A percentile compares a stretch with the other conserved stretches of the same genome.
phyloP scores from a whole-genome alignment of 345 rosid species.

The Gynandropsis gynandra region DNA sequence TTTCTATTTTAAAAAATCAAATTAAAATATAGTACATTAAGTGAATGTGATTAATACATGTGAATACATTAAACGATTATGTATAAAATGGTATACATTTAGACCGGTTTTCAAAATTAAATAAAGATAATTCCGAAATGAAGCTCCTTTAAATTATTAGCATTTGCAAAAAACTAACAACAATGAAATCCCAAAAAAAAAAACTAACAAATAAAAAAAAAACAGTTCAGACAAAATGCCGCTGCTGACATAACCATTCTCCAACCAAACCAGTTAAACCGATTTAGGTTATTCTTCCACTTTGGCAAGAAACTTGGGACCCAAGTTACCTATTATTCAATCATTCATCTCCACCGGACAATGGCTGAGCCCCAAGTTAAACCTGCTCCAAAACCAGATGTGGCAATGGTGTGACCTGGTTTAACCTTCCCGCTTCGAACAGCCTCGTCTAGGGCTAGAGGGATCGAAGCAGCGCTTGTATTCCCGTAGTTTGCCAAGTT shows the following conservation, averaged over 20 bases:
- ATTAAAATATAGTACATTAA: no score
- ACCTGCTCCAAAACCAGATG: conserved; percentile 95
- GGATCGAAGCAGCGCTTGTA: conserved; percentile 91
- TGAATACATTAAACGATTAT: no score
- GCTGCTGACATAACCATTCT: background rate
- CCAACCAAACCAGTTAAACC: background rate
- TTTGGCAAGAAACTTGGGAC: no score
- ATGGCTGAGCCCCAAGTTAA: conserved; percentile 94
- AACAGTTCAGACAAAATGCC: conserved; percentile 23
- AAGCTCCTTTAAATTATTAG: conserved; percentile 10
- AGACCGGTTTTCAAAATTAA: conserved; percentile 12
- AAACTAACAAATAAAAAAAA: conserved; percentile 2
- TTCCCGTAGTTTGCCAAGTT: conserved; percentile 86
- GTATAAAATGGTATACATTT: no score
- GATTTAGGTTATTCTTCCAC: no score
- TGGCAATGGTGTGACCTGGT: conserved; percentile 61
- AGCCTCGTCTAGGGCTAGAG: conserved; percentile 87
- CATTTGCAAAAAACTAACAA: conserved; percentile 16
- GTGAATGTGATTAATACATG: no score
- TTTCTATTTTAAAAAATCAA: no score
- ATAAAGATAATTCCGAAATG: background rate
- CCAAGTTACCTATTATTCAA: no score
- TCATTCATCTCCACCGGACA: conserved; percentile 65
- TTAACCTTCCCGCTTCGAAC: conserved; percentile 84
- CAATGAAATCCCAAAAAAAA: conserved; percentile 15